Evolutionary conservation across 2,329 filamentous ascomycete genomes (phyloP).

Genomic region (Emericellopsis cladophorae): DNA sequence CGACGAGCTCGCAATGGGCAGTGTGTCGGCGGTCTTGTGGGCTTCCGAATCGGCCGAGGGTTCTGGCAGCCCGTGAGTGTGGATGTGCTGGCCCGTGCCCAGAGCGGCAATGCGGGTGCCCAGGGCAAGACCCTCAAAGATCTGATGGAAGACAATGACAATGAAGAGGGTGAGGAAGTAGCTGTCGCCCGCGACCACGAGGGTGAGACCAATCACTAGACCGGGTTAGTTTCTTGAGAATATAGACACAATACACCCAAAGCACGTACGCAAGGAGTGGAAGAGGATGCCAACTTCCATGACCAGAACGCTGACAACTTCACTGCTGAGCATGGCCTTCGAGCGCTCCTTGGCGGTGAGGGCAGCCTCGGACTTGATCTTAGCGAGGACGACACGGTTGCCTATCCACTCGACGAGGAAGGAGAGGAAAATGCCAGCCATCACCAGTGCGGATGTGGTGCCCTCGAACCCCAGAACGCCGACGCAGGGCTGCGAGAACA

Average conservation of each 20-base stretch:
- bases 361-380: conserved; percentile 13
- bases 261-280: conserved; percentile 50
- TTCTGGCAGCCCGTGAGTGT: conserved; percentile 1
- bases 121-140: conserved; percentile 66
- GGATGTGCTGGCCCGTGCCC: conserved; percentile 12
- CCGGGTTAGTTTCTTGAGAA: neutral
- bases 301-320: conserved; percentile 50
- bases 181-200: conserved; percentile 45
- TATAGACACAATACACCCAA: neutral
- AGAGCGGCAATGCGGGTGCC: conserved; percentile 57
- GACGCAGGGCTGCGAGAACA: conserved; percentile 61
- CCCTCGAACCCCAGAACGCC: conserved; percentile 54
- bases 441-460: conserved; percentile 56
- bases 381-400: conserved; percentile 38
- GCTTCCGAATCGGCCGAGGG: conserved; percentile 5
- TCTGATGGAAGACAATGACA: conserved; percentile 67
- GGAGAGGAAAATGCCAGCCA: conserved; percentile 62
- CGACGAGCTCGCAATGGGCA: neutral
- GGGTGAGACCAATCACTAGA: conserved; percentile 49
- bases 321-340: conserved; percentile 17
- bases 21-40: conserved; percentile 11
- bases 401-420: conserved; percentile 60
- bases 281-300: conserved; percentile 66
- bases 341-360: conserved; percentile 13
- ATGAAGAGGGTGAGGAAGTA: conserved; percentile 45